Evolutionary conservation across 2,329 filamentous ascomycete genomes (phyloP), one percentile per base, ranked within the genome.

Genomic region (Fusarium falciforme): DNA sequence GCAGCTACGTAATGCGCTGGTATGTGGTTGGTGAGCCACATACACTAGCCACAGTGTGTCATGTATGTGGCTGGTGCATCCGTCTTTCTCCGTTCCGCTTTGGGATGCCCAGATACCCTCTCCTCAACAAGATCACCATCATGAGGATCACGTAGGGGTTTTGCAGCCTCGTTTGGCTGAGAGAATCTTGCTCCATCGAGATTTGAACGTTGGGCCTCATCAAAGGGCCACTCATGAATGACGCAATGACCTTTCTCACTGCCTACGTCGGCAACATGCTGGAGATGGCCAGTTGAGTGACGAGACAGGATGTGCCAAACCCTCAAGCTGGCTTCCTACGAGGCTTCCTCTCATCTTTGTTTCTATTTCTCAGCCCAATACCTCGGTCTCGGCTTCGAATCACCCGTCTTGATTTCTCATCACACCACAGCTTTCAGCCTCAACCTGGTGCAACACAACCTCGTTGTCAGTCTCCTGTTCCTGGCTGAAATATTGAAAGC

Each of bases 1-100:
- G 61, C 64, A 70, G 66, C 73, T 71, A 70, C 64, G 64, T 75
- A 75, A 75, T 67, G 54, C 59, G 52, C 72, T 67, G 47, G 42
- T 59, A 69, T 69, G 65, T 63, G 67, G 67, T 33, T 67, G 61
- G 67, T 44, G 22, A 36, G 68, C 70, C 70, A 72, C 66, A 57
- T 1, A 7, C 2, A n/a, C 14, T 20, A 62, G 64, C 64, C 64
- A 66, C 31, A 44, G 9, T 11, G 38, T 16, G 14, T 31, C 11
- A 27, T 29, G 6, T 8, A 2, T 73, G 71, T 67, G 71, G 70
- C 62, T 66, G 29, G 35, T 20, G 29, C 27, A 6, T 42, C 55
- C 16, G 22, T 59, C 27, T 60, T 38, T 22, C 29, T 60, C 57
- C 36, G 25, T 31, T 61, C 49, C 49, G 27, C 16, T 49, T 49